phyloP scores from a whole-genome alignment of 257 asterid genomes.

The Solanum appendiculatum region DNA sequence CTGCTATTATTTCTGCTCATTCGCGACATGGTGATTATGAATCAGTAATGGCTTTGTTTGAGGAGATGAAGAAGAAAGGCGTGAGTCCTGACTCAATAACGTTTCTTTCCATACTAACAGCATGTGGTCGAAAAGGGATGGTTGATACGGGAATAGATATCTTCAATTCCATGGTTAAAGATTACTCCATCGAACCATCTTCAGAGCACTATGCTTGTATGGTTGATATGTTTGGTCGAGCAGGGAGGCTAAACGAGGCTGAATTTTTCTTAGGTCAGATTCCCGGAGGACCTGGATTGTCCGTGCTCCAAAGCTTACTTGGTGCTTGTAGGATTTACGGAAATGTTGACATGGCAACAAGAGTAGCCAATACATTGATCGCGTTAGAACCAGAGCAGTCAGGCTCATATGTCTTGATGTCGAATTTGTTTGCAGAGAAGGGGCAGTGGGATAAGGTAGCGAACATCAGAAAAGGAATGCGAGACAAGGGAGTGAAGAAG shows the following conservation, averaged over 20 bases:
- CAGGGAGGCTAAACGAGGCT: constrained; percentile 73
- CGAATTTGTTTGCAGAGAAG: constrained; percentile 85
- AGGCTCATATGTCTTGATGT: constrained; percentile 79
- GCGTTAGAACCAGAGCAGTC: constrained; percentile 61
- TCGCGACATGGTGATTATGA: constrained; percentile 79
- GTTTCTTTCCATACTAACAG: constrained; percentile 69
- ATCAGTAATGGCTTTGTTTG: constrained; percentile 55
- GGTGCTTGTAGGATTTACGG: constrained; percentile 75
- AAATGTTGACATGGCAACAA: constrained; percentile 59
- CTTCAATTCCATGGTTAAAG: constrained; percentile 53
- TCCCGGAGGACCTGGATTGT: constrained; percentile 75
- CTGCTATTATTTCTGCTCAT: constrained; percentile 78
- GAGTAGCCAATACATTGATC: constrained; percentile 50
- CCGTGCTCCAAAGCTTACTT: constrained; percentile 76
- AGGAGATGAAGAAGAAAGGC: constrained; percentile 47
- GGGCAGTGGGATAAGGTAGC: constrained; percentile 94
- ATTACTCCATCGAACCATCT: constrained; percentile 42
- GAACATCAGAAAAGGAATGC: constrained; percentile 64
- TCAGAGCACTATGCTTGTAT: constrained; percentile 73
- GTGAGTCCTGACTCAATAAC: constrained; percentile 76
- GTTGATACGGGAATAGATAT: constrained; percentile 52
- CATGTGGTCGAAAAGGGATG: constrained; percentile 77
- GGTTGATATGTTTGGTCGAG: constrained; percentile 90
- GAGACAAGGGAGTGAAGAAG: constrained; percentile 56
- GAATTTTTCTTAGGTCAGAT: constrained; percentile 47